phyloP scores from a whole-genome alignment of 2,329 filamentous ascomycete species.

The Thermomyces lanuginosus region DNA sequence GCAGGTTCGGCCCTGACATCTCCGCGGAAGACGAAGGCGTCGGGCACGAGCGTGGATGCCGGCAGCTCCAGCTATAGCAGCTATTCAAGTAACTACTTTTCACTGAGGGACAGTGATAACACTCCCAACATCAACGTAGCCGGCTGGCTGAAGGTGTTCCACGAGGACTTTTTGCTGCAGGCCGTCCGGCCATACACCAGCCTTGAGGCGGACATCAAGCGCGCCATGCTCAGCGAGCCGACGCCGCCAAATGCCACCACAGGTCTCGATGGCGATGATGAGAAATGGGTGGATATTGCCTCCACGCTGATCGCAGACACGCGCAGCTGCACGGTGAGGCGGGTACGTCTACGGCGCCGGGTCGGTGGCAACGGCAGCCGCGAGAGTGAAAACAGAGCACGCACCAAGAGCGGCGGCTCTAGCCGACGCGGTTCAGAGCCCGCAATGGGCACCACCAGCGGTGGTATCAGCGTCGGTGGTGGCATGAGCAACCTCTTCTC shows the following conservation, averaged over 20 bases:
- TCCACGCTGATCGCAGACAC: conserved; percentile 42
- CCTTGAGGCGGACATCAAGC: conserved; percentile 38
- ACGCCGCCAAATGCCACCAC: conserved; percentile 24
- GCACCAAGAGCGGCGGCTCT: conserved; percentile 10
- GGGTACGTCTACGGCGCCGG: conserved; percentile 37
- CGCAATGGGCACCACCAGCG: conserved; percentile 10
- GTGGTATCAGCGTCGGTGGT: conserved; percentile 4
- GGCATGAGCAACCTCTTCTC: conserved; percentile 15
- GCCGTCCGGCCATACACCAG: conserved; percentile 38
- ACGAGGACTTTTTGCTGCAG: conserved; percentile 44
- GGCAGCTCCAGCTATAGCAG: conserved; percentile 29
- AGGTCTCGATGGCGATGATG: conserved; percentile 15
- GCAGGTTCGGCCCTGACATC: conserved; percentile 30
- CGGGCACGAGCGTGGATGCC: conserved; percentile 37
- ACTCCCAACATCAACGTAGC: conserved; percentile 40
- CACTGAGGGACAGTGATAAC: conserved; percentile 24
- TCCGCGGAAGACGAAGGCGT: conserved; percentile 29
- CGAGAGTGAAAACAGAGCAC: too few species aligned
- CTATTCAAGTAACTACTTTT: conserved; percentile 18
- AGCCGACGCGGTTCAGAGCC: conserved; percentile 12
- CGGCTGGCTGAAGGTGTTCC: conserved; percentile 40
- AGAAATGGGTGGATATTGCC: conserved; percentile 41
- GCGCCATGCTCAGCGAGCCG: conserved; percentile 40
- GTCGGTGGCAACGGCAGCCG: conserved; percentile 15
- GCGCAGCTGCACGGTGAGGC: conserved; percentile 38